Conservation (phyloP, 352 stramenopile species). For the Phytophthora chlamydospora region DNA sequence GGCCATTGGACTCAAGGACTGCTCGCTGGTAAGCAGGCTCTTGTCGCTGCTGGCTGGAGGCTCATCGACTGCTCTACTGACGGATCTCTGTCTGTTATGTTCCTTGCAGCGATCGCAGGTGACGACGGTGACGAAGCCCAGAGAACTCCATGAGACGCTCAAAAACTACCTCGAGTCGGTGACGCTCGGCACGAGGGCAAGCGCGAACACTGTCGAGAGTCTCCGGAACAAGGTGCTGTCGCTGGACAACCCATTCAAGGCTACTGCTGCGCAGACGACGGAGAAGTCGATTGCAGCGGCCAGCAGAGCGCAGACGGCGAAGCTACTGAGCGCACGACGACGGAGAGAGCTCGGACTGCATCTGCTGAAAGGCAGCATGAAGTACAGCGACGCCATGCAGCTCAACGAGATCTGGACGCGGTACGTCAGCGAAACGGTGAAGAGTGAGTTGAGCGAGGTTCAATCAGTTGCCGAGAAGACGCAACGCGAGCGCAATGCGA, state of each 20-base stretch:
- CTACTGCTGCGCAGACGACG: slow-evolving; percentile 34
- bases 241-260: slow-evolving; percentile 75
- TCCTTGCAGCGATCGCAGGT: slow-evolving; percentile 34
- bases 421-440: slow-evolving; percentile 63
- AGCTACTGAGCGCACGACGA: slow-evolving; percentile 67
- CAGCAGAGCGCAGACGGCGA: slow-evolving; percentile 54
- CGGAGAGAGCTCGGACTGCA: slow-evolving; percentile 63
- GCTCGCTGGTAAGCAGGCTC: slow-evolving; percentile 54
- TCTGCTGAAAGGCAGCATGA: slow-evolving; percentile 52
- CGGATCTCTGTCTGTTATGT: slow-evolving; percentile 2
- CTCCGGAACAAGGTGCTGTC: slow-evolving; percentile 85
- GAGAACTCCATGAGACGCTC: slow-evolving; percentile 39
- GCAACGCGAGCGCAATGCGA: slow-evolving; percentile 28
- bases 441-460: slow-evolving; percentile 44
- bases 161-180: slow-evolving; percentile 52
- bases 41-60: not conserved
- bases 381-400: slow-evolving; percentile 62
- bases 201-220: slow-evolving; percentile 42
- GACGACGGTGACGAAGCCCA: slow-evolving; percentile 30
- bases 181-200: slow-evolving; percentile 24
- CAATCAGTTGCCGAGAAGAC: slow-evolving; percentile 19
- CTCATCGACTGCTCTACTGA: slow-evolving; percentile 2
- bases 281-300: slow-evolving; percentile 31
- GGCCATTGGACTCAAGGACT: slow-evolving; percentile 67
- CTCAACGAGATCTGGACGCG: slow-evolving; percentile 72